A percentile compares a stretch with the other conserved stretches of the same genome.
phyloP scores from a whole-genome alignment of 2,329 filamentous ascomycete species.

The Neofusicoccum cordaticola region DNA sequence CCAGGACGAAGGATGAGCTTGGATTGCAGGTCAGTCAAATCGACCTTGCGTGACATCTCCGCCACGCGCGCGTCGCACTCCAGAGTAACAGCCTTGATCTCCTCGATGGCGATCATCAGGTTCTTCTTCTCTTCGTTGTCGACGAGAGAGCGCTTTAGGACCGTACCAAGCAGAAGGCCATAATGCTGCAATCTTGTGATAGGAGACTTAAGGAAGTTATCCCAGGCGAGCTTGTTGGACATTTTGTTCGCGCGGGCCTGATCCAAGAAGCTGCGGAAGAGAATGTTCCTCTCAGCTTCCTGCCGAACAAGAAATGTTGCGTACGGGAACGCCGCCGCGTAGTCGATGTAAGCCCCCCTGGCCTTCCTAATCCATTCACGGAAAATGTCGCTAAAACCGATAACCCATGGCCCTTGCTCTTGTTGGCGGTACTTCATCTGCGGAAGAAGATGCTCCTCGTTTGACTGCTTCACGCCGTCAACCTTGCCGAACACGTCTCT shows the following conservation, averaged over 20 bases:
- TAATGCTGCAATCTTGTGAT: conserved; percentile 93
- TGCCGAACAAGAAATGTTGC: conserved; percentile 80
- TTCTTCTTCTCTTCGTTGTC: conserved; percentile 91
- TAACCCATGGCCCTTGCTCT: conserved; percentile 92
- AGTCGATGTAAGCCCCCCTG: conserved; percentile 82
- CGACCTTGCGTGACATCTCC: conserved; percentile 87
- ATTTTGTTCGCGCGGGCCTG: conserved; percentile 73
- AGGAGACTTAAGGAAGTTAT: conserved; percentile 88
- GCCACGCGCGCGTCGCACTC: conserved; percentile 92
- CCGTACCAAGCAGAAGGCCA: conserved; percentile 74
- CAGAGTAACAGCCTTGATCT: conserved; percentile 83
- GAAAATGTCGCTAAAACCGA: conserved; percentile 95
- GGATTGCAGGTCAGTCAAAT: conserved; percentile 76
- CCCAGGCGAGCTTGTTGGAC: conserved; percentile 84
- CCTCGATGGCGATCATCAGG: conserved; percentile 77
- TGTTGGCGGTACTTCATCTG: conserved; percentile 96
- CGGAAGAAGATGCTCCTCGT: conserved; percentile 86
- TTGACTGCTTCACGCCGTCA: conserved; percentile 82
- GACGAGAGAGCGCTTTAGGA: conserved; percentile 76
- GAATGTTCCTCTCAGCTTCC: conserved; percentile 78
- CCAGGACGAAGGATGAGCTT: conserved; percentile 84
- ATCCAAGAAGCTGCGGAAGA: conserved; percentile 84
- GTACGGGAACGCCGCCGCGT: conserved; percentile 81
- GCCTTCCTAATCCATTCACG: conserved; percentile 98
- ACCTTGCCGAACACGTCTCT: conserved; percentile 85